Conservation (phyloP, 2,329 filamentous ascomycete genomes). For the Cercospora sp. region DNA sequence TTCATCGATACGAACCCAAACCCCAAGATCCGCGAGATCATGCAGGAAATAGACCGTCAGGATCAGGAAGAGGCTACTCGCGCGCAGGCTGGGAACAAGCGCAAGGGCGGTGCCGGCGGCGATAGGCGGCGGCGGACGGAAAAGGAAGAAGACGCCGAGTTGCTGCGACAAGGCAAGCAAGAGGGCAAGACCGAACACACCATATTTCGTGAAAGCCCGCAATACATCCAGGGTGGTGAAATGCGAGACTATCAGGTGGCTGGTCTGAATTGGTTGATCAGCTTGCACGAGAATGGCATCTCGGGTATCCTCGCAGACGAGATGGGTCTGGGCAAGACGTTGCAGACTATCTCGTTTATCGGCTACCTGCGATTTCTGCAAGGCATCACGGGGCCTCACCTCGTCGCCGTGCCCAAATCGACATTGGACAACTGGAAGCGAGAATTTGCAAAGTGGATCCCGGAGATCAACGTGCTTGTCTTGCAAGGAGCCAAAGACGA, state of each 20-base stretch:
- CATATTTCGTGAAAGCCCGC: constrained; percentile 88
- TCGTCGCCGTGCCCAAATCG: constrained; percentile 91
- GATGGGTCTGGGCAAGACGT: constrained; percentile 96
- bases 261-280: constrained; percentile 96
- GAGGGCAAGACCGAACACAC: constrained; percentile 77
- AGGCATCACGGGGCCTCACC: constrained; percentile 84
- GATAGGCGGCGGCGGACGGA: constrained; percentile 85
- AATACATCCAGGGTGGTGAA: constrained; percentile 77
- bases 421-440: constrained; percentile 98
- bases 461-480: constrained; percentile 90
- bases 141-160: constrained; percentile 94
- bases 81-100: constrained; percentile 69
- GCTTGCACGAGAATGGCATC: constrained; percentile 96
- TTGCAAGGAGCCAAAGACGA: constrained; percentile 95
- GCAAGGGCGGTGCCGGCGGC: constrained; percentile 79
- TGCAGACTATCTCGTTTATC: constrained; percentile 95
- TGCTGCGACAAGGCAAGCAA: constrained; percentile 79
- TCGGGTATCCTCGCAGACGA: constrained; percentile 97
- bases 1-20: constrained; percentile 98
- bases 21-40: constrained; percentile 89
- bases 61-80: constrained; percentile 67
- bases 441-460: constrained; percentile 91
- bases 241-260: constrained; percentile 98
- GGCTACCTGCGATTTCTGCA: constrained; percentile 91
- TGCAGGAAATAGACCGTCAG: constrained; percentile 90